Base-by-base conservation (phyloP, 2,329 filamentous ascomycete genomes). In the Seiridium cupressi region DNA sequence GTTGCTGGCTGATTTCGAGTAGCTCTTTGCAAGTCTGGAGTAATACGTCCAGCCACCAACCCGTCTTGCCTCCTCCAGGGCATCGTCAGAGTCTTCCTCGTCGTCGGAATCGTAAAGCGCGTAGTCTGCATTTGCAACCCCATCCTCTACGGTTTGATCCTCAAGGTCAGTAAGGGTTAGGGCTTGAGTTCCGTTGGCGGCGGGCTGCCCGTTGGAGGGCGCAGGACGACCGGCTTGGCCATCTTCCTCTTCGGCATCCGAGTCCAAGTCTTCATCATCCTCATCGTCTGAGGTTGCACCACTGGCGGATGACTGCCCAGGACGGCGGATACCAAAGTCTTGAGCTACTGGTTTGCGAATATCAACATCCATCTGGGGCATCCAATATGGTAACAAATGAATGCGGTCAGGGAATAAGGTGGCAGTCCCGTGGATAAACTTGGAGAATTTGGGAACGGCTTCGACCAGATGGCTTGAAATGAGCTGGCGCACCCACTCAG, bases 391-490 rank as follows among this genome's bases (percentile, higher is more conserved):
- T 5, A 99, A 81, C 10, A 99, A 83, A 53, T 97, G 82, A 75
- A 99, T 99, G 59, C 90, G 87, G 49, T 88, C 84, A 0, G 93
- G 93, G 74, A 97, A 96, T 51, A 99, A 78, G 9, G 87, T 91
- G 8, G 94, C 94, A 1, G 89, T 93, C 61, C 95, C 95, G 74
- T 99, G 95, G 61, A 99, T 98, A 74, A 98, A 99, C 78, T 99
- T 99, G 71, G 93, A 97, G 77, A 98, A 99, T 73, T 99, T 99
- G 63, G 95, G 95, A 2, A 99, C 93, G n/a, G 95, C 93, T 77
- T 99, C 95, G 2, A 99, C 95, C 13, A 99, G 83, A 77, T 99
- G 95, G 63, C 93, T 97, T 10, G 92, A 85, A 49, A 93, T 96
- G 56, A 99, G 84, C 72, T 98, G 92, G 31, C 93, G 89, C 68